Evolutionary conservation across 2,329 filamentous ascomycete genomes (phyloP), one percentile per base, ranked within the genome.

Genomic region (Phyllachora maydis): DNA sequence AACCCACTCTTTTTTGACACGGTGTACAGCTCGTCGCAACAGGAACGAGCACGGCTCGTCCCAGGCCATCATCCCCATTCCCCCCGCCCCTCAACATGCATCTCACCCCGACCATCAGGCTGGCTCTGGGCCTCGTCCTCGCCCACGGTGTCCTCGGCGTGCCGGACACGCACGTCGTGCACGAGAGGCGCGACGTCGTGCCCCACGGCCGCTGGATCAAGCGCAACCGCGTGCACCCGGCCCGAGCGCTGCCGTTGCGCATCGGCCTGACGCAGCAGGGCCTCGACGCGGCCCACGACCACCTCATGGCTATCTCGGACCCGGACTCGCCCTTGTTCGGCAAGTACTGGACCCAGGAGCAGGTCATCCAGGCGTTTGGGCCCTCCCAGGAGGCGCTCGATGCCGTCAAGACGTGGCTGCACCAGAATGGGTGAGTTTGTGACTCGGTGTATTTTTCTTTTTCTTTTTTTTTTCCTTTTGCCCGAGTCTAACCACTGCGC

Each of bases 151-250:
- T n/a, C 6, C 4, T n/a, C 4, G 12, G 5, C 10, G 14, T 22
- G 12, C 20, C 20, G 5, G 11, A 5, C 5, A 13, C 20, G 11
- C 20, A 22, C 20, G 20, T 14, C 8, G 20, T 22, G 6, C 20
- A 22, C 12, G 20, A 22, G 11, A 13, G 11, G 12, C 20, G 20
- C 4, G 20, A 14, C 6, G 15, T 14, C 6, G 8, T 14, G 11
- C 7, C 20, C 15, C 11, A n/a, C n/a, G n/a, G 11, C 12, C 20
- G 20, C 14, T 22, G 20, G 20, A n/a, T 22, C 20, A 22, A 22
- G 20, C 20, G 20, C 20, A 14, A 14, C 11, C 20, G 20, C 12
- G 9, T 22, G 20, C 5, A 8, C 8, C 4, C 12, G 11, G 20
- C 14, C n/a, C 20, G 20, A 5, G 6, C 15, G 5, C 20, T 22